Conservation (phyloP, 495 filamentous ascomycete genomes). For the Extremus antarcticus region DNA sequence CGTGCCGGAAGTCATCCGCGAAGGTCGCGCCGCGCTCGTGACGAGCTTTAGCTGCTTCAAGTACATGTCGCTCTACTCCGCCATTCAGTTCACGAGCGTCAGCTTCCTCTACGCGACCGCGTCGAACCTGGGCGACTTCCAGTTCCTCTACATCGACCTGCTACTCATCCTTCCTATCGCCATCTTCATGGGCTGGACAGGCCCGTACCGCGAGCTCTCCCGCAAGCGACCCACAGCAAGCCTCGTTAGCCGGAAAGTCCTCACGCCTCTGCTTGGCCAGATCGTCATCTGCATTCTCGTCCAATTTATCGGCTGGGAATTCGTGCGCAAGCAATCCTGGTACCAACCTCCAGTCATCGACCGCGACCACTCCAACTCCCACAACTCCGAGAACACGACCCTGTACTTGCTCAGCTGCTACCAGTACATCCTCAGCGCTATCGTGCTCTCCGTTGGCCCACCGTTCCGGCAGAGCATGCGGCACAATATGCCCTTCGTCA, state of each 20-base stretch:
- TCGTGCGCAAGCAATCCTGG: slow-evolving; percentile 70
- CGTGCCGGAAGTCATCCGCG: slow-evolving; percentile 84
- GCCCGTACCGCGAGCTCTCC: slow-evolving; percentile 64
- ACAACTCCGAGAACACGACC: slow-evolving; percentile 84
- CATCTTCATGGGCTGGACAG: slow-evolving; percentile 97
- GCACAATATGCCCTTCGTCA: slow-evolving; percentile 73
- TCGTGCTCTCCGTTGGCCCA: slow-evolving; percentile 78
- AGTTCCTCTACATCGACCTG: slow-evolving; percentile 95
- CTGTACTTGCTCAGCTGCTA: slow-evolving; percentile 85
- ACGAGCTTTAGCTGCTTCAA: slow-evolving; percentile 99
- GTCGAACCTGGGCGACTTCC: slow-evolving; percentile 94
- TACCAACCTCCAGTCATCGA: slow-evolving; percentile 69
- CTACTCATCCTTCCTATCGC: slow-evolving; percentile 89
- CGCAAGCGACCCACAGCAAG: slow-evolving; percentile 83
- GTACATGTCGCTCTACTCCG: slow-evolving; percentile 98
- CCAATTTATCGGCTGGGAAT: slow-evolving; percentile 61
- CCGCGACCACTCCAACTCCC: slow-evolving; percentile 64
- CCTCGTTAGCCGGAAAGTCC: slow-evolving; percentile 84
- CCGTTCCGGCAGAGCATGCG: slow-evolving; percentile 78
- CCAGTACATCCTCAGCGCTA: slow-evolving; percentile 81
- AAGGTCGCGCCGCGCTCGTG: slow-evolving; percentile 86
- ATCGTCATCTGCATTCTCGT: slow-evolving; percentile 70
- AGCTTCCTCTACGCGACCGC: slow-evolving; percentile 93
- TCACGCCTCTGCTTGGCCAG: slow-evolving; percentile 82
- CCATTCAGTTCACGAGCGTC: slow-evolving; percentile 98